These are phyloP conservation scores for Exserohilum turcica DNA, from an alignment of 2,329 filamentous ascomycete genomes.

Conservation along the genomic window DNA sequence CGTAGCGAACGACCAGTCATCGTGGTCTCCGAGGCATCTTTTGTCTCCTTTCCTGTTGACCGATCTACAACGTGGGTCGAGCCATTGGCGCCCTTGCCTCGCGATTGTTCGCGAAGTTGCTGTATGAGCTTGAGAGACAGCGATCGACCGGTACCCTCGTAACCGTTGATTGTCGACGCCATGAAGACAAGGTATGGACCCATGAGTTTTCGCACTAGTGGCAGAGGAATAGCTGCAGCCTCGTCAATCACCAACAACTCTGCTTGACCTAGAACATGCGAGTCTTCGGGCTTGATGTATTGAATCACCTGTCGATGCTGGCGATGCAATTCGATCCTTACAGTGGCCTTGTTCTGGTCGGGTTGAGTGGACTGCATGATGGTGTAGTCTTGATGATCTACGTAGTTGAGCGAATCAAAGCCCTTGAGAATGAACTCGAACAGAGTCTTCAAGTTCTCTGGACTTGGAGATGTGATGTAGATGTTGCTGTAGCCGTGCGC, in stretches of 20 bases:
- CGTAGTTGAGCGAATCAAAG: conserved; percentile 91
- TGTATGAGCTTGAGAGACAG: conserved; percentile 96
- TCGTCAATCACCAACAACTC: conserved; percentile 97
- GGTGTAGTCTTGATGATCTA: conserved; percentile 95
- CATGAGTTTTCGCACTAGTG: conserved; percentile 90
- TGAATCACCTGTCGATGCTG: conserved; percentile 97
- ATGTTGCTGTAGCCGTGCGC: conserved; percentile 99
- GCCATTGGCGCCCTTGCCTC: conserved; percentile 63
- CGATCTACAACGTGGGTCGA: conserved; percentile 72
- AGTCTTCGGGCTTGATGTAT: conserved; percentile 96
- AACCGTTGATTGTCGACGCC: conserved; percentile 98
- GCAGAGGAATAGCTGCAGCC: conserved; percentile 92
- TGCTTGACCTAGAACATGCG: conserved; percentile 91
- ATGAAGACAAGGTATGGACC: conserved; percentile 98
- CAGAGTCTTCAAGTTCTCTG: conserved; percentile 96
- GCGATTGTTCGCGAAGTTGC: conserved; percentile 90
- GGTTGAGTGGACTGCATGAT: conserved; percentile 98
- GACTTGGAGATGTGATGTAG: conserved; percentile 96
- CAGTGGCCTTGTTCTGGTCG: conserved; percentile 98
- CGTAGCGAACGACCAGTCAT: conserved; percentile 75
- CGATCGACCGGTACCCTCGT: conserved; percentile 94
- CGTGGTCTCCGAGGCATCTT: conserved; percentile 40
- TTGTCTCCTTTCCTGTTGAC: conserved; percentile 71
- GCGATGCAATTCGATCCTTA: conserved; percentile 92
- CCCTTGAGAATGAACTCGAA: conserved; percentile 99